Base-by-base conservation (phyloP, 345 rosid species). In the Populus alba region DNA sequence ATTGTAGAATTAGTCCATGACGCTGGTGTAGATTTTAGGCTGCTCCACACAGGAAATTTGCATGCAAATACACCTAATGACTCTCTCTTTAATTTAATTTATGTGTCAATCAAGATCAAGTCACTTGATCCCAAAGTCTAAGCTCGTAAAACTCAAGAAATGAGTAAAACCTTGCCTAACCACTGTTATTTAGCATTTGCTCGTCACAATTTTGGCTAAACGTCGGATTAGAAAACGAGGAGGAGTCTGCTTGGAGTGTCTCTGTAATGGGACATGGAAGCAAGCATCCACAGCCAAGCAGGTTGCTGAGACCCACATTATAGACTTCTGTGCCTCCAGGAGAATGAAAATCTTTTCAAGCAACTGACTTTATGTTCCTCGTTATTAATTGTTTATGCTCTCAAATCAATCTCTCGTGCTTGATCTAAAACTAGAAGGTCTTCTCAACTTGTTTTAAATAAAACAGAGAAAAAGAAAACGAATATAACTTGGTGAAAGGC, bases 221-320 rank as follows among this genome's bases (percentile, higher is more conserved):
- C 53, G 3, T 35, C 47, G 25, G 71, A 38, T 7, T 51, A 51
- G 57, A 51, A 17, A 51, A 51, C 57, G 20, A 18, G 59, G 10
- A 53, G n/a, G 23, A 10, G 59, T 53, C 59, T 53, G 23, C 59
- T 53, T 53, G 59, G 23, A 53, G 59, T 53, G 23, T 53, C 57
- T 20, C 57, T 20, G 22, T 20, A 18, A 53, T 6, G 59, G 59
- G 59, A 20, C 59, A 53, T 7, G 59, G n/a, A 53, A 53, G n/a
- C 59, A 7, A 20, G 59, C 23, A 1, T 53, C 35, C 67, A 63
- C 17, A 27, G 27, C 16, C 31, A 12, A 13, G 18, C 35, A 63
- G 11, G 31, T 27, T 57, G 66, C 41, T 70, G 13, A 77, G 80
- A 77, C 75, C 81, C 72, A 72, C 83, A 35, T 38, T 37, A 78